Conservation (phyloP, 2,329 filamentous ascomycete genomes). For the Xylariomycetidae sp. region DNA sequence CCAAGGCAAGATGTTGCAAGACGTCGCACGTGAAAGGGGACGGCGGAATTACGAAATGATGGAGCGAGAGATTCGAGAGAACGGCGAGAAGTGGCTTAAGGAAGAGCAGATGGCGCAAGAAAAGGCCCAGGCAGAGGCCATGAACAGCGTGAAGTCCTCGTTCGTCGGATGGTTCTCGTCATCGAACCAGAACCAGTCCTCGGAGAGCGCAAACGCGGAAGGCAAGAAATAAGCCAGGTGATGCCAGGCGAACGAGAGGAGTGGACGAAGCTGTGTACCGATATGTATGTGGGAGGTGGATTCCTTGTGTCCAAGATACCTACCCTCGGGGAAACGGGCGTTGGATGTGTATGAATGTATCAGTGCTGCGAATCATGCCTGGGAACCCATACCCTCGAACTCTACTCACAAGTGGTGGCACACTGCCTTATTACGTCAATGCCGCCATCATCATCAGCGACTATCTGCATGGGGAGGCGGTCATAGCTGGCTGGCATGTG, state of each 20-base stretch:
- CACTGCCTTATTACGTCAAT: too few relatives aligned
- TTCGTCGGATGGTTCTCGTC: conserved; percentile 53
- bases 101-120: conserved; percentile 87
- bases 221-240: conserved; percentile 11
- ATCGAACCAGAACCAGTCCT: conserved; percentile 8
- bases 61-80: conserved; percentile 85
- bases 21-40: conserved; percentile 86
- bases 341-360: too few relatives aligned
- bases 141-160: conserved; percentile 84
- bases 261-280: too few relatives aligned
- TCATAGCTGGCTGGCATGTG: too few relatives aligned
- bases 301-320: too few relatives aligned
- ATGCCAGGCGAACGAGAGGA: not conserved
- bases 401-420: too few relatives aligned
- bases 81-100: conserved; percentile 92
- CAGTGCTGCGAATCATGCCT: too few relatives aligned
- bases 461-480: too few relatives aligned
- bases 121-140: conserved; percentile 81
- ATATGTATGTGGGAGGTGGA: too few relatives aligned
- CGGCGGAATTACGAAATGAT: conserved; percentile 84
- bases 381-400: too few relatives aligned
- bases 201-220: conserved; percentile 9
- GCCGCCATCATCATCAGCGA: too few relatives aligned
- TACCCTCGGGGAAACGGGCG: too few relatives aligned
- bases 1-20: conserved; percentile 95